These are phyloP conservation scores for Apiospora marii DNA, from an alignment of 2,329 filamentous ascomycete species.

Conservation along the genomic window DNA sequence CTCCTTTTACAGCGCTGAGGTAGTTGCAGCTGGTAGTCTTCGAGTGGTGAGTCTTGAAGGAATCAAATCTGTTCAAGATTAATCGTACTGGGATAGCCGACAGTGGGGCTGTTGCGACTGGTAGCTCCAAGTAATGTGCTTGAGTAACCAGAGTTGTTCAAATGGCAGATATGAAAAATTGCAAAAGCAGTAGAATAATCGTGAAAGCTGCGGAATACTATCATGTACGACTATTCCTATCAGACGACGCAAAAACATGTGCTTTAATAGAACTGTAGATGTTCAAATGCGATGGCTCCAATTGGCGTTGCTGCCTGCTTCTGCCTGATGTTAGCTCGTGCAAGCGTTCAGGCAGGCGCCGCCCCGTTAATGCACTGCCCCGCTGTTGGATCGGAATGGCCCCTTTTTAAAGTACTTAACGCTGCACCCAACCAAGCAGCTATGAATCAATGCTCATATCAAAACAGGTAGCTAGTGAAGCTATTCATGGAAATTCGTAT, in stretches of 20 bases:
- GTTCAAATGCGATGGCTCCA: background rate
- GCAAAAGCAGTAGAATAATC: too few relatives aligned
- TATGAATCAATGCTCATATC: too few relatives aligned
- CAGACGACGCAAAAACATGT: background rate
- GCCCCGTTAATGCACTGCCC: background rate
- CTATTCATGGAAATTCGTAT: too few relatives aligned
- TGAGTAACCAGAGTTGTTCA: background rate
- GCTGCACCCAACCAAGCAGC: too few relatives aligned
- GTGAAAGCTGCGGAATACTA: background rate
- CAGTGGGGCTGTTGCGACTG: background rate
- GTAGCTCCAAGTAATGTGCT: background rate
- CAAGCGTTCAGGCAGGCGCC: background rate
- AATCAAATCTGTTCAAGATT: too few relatives aligned
- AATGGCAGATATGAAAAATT: background rate
- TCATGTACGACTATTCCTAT: background rate
- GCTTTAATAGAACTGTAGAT: background rate
- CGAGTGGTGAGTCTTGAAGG: too few relatives aligned
- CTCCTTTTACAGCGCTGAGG: too few relatives aligned
- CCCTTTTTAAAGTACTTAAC: background rate
- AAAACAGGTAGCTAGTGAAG: too few relatives aligned
- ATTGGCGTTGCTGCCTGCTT: background rate
- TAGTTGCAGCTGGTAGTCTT: too few relatives aligned
- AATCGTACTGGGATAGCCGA: background rate
- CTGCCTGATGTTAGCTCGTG: background rate
- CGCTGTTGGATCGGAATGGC: background rate